Evolutionary conservation across 768 basidiomycete genomes (phyloP).

Genomic region (Botryobasidium botryosum): DNA sequence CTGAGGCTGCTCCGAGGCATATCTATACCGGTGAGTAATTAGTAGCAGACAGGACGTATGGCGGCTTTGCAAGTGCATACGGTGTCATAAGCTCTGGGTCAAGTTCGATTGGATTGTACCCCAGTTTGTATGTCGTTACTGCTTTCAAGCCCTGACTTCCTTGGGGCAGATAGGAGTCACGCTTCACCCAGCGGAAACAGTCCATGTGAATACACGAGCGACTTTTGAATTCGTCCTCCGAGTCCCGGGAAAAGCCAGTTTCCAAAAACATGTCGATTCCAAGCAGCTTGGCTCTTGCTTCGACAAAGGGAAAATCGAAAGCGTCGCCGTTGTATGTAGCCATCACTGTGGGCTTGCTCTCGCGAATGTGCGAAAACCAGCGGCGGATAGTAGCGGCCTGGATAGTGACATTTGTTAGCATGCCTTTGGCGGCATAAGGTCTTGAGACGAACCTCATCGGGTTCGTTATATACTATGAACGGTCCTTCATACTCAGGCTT

Average conservation of each 20-base stretch:
- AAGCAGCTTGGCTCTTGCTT: slow-evolving; percentile 64
- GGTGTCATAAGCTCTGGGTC: slow-evolving; percentile 99
- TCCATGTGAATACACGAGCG: slow-evolving; percentile 94
- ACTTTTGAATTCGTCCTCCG: slow-evolving; percentile 90
- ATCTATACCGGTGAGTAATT: slow-evolving; percentile 34
- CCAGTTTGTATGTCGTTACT: slow-evolving; percentile 88
- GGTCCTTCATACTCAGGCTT: slow-evolving; percentile 96
- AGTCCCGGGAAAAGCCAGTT: slow-evolving; percentile 81
- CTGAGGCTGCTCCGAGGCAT: slow-evolving; percentile 93
- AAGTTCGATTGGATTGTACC: slow-evolving; percentile 91
- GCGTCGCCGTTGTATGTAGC: slow-evolving; percentile 98
- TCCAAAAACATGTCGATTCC: slow-evolving; percentile 95
- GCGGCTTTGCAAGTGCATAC: slow-evolving; percentile 31
- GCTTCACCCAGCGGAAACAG: slow-evolving; percentile 98
- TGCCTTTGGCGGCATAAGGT: slow-evolving; percentile 4
- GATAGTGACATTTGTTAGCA: slow-evolving; percentile 27
- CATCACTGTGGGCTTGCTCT: slow-evolving; percentile 89
- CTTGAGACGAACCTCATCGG: slow-evolving; percentile 51
- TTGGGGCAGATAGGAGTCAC: slow-evolving; percentile 95
- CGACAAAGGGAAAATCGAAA: slow-evolving; percentile 97
- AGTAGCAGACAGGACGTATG: background rate
- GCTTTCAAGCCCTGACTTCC: slow-evolving; percentile 98
- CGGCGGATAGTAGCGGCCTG: slow-evolving; percentile 62
- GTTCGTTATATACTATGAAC: slow-evolving; percentile 88
- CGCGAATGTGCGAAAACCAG: slow-evolving; percentile 89